Evolutionary conservation across 495 filamentous ascomycete genomes (phyloP), one percentile per base, ranked within the genome.

Genomic region (Neurospora sp.): DNA sequence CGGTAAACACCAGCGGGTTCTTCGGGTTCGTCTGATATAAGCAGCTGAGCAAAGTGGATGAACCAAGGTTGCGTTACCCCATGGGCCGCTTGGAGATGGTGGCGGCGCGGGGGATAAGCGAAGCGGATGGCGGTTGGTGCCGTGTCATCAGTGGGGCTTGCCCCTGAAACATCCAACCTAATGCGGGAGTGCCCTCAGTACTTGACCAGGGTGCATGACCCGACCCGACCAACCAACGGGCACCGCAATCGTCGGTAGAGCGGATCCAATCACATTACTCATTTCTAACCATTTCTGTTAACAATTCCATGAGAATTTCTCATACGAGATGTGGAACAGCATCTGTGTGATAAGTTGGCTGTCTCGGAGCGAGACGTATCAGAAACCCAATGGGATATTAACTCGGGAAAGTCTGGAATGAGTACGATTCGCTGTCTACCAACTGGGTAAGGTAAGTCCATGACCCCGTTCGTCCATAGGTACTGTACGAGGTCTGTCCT

Each of bases 321-420:
- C 42, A 20, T 45, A 45, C 42, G 42, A 45, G 7, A 22, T 53
- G 45, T 53, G 4, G 20, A 53, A 53, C 45, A 27, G 0, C 45
- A 53, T 27, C 71, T 72, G 61, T 69, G 65, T 40, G 71, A 70
- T 48, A 40, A 72, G 71, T 16, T 72, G 65, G 39, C 71, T 69
- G n/a, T 22, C n/a, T 72, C 40, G 8, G 48, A 39, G 16, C 16
- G 31, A 35, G 38, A n/a, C 4, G 16, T 45, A 68, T 14, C 40
- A 17, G 45, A 53, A 53, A 53, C 20, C 45, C 20, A 53, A 53
- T 8, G 20, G 20, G 53, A 35, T 35, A 61, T 16, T 16, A 61
- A 61, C 10, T 16, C 27, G 2, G 14, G 5, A 27, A 35, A 61
- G 12, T 35, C 12, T 16, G 53, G 53, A 35, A 31, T 31, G 7